These are phyloP conservation scores for Albophoma yamanashiensis DNA, from an alignment of 2,329 filamentous ascomycete genomes.

Conservation along the genomic window DNA sequence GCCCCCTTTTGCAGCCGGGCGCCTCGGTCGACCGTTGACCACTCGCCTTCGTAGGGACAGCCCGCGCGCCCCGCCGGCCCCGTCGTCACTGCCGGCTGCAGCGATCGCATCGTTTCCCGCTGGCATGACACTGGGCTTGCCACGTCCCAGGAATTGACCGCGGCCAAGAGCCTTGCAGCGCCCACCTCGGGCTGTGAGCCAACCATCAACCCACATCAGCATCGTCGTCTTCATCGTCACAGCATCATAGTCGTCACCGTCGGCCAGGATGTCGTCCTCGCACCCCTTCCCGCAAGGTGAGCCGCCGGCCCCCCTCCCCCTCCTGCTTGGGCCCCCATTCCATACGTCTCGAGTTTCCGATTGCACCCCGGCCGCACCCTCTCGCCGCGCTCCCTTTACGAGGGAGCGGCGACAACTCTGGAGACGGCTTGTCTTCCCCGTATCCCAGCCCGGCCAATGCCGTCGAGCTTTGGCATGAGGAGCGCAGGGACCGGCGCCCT, in stretches of 20 bases:
- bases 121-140: not conserved
- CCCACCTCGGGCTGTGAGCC: not conserved
- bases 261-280: slow-evolving; percentile 7
- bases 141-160: not conserved
- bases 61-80: not conserved
- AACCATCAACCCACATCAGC: not conserved
- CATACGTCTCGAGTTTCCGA: not conserved
- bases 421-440: not conserved
- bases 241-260: not conserved
- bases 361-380: not conserved
- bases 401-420: not conserved
- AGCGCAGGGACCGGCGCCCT: not conserved
- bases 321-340: not conserved
- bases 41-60: not conserved
- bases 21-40: not conserved
- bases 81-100: not conserved
- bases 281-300: slow-evolving; percentile 8
- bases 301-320: not conserved
- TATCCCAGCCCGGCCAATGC: not conserved
- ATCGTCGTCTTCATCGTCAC: slow-evolving; percentile 1
- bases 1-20: not conserved
- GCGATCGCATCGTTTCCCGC: not conserved
- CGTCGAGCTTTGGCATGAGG: not conserved
- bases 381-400: slow-evolving; percentile 1
- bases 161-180: not conserved